A percentile compares a stretch with the other conserved stretches of the same genome.
Evolutionary conservation across 2,329 filamentous ascomycete species (phyloP).

Genomic region (Lasiodiplodia gonubiensis): DNA sequence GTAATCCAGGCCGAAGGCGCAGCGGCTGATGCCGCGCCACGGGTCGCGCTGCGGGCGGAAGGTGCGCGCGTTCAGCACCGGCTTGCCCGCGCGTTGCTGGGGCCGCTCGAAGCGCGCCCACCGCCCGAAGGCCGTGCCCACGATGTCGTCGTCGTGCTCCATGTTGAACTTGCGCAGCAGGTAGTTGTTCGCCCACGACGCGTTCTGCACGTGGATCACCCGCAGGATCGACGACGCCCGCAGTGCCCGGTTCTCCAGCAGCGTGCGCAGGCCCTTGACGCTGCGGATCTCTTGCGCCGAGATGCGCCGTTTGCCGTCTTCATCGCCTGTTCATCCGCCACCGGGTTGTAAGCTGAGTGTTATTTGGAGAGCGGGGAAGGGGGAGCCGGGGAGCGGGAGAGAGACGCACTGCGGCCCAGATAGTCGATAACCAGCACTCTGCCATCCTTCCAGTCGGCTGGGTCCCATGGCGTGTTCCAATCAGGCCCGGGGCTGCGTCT

Average conservation of each 20-base stretch:
- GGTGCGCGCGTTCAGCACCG: slow-evolving; percentile 58
- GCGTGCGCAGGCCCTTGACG: slow-evolving; percentile 50
- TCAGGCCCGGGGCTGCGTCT: slow-evolving; percentile 45
- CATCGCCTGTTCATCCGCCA: slow-evolving; percentile 38
- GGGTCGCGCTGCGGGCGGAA: slow-evolving; percentile 58
- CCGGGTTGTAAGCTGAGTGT: not conserved
- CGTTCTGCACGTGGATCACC: slow-evolving; percentile 60
- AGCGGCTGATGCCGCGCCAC: slow-evolving; percentile 57
- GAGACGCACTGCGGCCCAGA: slow-evolving; percentile 38
- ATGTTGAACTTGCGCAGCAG: slow-evolving; percentile 61
- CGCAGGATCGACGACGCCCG: slow-evolving; percentile 44
- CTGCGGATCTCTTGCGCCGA: slow-evolving; percentile 56
- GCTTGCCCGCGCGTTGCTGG: slow-evolving; percentile 56
- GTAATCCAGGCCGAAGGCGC: slow-evolving; percentile 60
- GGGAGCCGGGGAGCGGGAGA: not conserved
- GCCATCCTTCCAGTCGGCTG: slow-evolving; percentile 46
- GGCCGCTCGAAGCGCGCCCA: slow-evolving; percentile 57
- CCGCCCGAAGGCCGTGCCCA: slow-evolving; percentile 56
- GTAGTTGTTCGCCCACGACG: slow-evolving; percentile 56
- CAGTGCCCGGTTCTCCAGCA: slow-evolving; percentile 49
- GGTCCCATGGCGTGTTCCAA: slow-evolving; percentile 37
- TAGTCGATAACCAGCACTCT: slow-evolving; percentile 61
- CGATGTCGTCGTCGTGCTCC: slow-evolving; percentile 52
- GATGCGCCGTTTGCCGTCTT: slow-evolving; percentile 51
- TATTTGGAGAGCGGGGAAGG: not conserved